phyloP scores from a whole-genome alignment of 1,284 basidiomycete species.

The Leccinum variabile region DNA sequence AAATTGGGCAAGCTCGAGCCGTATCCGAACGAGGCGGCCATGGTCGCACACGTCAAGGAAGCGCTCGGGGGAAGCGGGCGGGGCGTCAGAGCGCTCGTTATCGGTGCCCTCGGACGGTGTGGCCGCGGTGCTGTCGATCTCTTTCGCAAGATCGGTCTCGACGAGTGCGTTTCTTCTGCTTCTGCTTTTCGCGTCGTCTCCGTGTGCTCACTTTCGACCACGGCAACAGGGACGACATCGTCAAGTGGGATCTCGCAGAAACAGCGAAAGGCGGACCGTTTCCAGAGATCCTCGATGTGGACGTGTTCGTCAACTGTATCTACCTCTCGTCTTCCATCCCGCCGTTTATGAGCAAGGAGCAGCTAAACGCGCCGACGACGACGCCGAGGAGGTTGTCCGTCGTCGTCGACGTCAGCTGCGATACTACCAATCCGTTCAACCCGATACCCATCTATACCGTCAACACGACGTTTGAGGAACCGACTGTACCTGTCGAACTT shows the following conservation, averaged over 20 bases:
- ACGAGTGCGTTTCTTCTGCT: conserved; percentile 56
- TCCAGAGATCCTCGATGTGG: conserved; percentile 93
- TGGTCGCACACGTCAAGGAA: conserved; percentile 73
- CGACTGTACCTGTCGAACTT: conserved; percentile 87
- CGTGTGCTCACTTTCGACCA: not conserved
- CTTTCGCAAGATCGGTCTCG: conserved; percentile 90
- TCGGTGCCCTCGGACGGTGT: conserved; percentile 95
- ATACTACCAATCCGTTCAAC: conserved; percentile 99
- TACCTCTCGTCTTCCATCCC: conserved; percentile 92
- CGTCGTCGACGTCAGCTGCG: conserved; percentile 98
- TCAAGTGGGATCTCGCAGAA: conserved; percentile 98
- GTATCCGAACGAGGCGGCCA: conserved; percentile 79
- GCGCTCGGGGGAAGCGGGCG: conserved; percentile 72
- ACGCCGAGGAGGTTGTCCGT: conserved; percentile 70
- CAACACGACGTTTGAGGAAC: conserved; percentile 95
- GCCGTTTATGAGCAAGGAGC: conserved; percentile 79
- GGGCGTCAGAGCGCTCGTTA: conserved; percentile 88
- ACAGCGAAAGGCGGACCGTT: conserved; percentile 98
- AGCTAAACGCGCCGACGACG: conserved; percentile 73
- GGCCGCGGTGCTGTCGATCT: conserved; percentile 96
- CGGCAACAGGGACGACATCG: conserved; percentile 78
- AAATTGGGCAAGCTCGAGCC: conserved; percentile 73
- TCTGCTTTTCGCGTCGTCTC: not conserved
- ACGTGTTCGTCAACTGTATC: conserved; percentile 99
- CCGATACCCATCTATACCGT: conserved; percentile 95